Base-by-base conservation (phyloP, 169 alveolate genomes). In the Ichthyophthirius multifiliis region DNA sequence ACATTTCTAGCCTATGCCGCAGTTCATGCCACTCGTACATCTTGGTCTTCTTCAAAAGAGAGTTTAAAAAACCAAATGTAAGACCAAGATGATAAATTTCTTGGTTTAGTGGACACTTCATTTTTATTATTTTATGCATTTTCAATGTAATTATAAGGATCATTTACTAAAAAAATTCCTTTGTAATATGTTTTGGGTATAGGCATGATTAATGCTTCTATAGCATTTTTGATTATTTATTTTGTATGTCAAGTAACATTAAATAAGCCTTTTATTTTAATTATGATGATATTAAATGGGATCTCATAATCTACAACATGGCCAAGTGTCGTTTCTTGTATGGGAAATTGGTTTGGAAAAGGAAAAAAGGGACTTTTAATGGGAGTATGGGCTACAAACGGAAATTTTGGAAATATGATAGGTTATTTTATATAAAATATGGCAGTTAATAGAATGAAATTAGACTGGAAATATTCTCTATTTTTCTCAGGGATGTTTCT, bases 311-410 rank as follows among this genome's bases (percentile, higher is more conserved):
- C 89, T 1, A 74, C 45, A 16, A 82, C 77, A 1, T 83, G 83
- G 77, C 89, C 89, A 0, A 31, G 43, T 15, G 30, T 76, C 30
- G 74, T 83, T 6, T 39, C 79, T 9, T 67, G 78, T 9, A 43
- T 76, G 27, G 83, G 84, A 12, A 83, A 76, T 47, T 83, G 89
- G 89, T 71, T 83, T 44, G 44, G 85, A 15, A 76, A 76, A 23
- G 73, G 65, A n/a, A 45, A 73, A 16, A 65, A 84, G 48, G 89
- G 89, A 6, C 20, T 76, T 0, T 23, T 76, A 0, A 32, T 83
- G 23, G 89, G 89, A 5, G 32, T 78, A 34, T 83, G 89, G 89
- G 55, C 83, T 16, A 83, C 89, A 0, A 76, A 84, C 32, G 78
- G 48, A 5, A 65, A 83, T 37, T 31, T 63, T 5, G 89, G 89